Evolutionary conservation across 768 basidiomycete genomes (phyloP).

Genomic region (Steccherinum ochraceum): DNA sequence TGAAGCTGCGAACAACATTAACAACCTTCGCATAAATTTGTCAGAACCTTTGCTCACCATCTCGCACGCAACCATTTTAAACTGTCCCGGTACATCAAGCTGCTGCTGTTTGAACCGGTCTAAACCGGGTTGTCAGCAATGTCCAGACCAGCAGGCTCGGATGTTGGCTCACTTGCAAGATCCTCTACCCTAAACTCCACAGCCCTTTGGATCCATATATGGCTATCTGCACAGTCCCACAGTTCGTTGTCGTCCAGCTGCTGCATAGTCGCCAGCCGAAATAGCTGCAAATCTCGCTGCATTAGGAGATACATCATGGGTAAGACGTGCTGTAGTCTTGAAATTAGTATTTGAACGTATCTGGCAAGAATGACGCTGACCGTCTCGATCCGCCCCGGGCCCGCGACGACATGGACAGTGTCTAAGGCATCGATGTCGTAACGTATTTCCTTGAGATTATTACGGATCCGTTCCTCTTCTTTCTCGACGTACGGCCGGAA

Average conservation of each 20-base stretch:
- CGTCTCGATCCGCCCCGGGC: conserved; percentile 22
- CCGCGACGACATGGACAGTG: conserved; percentile 21
- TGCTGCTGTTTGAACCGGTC: conserved; percentile 20
- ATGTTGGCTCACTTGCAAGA: conserved; percentile 3
- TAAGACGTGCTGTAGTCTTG: conserved; percentile 23
- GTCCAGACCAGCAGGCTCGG: background rate
- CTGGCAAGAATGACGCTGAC: conserved; percentile 7
- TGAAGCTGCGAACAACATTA: too few species aligned
- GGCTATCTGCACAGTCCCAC: conserved; percentile 12
- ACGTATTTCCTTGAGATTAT: conserved; percentile 18
- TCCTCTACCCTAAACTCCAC: conserved; percentile 12
- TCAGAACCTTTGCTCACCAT: conserved; percentile 13
- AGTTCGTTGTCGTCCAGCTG: conserved; percentile 20
- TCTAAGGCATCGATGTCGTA: conserved; percentile 24
- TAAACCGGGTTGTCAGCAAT: conserved; percentile 1
- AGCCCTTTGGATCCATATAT: conserved; percentile 11
- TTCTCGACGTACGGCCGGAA: conserved; percentile 16
- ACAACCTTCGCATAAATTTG: background rate
- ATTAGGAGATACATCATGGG: conserved; percentile 30
- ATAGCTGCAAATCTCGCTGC: conserved; percentile 27
- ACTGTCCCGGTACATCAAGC: conserved; percentile 18
- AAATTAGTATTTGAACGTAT: background rate
- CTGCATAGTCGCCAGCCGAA: conserved; percentile 20
- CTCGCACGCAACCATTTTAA: conserved; percentile 18
- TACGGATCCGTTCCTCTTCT: conserved; percentile 20